Evolutionary conservation across 2,329 filamentous ascomycete genomes (phyloP).

Genomic region (Talaromyces marneffei): DNA sequence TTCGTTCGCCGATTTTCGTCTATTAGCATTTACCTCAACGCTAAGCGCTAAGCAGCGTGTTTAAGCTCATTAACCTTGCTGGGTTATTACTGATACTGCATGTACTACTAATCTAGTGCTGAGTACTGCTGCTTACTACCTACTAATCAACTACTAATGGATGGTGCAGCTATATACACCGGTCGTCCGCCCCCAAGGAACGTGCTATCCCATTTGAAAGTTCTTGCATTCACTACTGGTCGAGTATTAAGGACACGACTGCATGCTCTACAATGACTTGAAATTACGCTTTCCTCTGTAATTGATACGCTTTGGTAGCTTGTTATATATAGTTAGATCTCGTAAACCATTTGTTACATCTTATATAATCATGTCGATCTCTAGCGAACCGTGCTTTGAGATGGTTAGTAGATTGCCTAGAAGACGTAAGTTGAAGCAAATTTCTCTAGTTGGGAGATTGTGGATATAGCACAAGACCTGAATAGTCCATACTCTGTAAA

Average conservation of each 20-base stretch:
- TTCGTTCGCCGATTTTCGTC: too few relatives aligned
- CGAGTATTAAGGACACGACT: too few relatives aligned
- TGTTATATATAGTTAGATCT: background rate
- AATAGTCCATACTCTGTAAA: background rate
- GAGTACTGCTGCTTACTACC: background rate
- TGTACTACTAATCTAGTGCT: background rate
- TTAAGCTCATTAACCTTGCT: background rate
- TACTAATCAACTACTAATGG: background rate
- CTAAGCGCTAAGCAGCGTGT: background rate
- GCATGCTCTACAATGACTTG: background rate
- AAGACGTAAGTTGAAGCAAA: background rate
- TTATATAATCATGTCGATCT: background rate
- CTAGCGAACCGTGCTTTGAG: background rate
- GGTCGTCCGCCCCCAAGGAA: too few relatives aligned
- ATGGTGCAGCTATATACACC: background rate
- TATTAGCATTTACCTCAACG: too few relatives aligned
- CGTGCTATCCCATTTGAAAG: too few relatives aligned
- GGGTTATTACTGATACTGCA: background rate
- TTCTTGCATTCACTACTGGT: background rate
- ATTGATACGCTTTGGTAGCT: background rate
- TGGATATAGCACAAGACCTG: background rate
- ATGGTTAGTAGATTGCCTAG: background rate
- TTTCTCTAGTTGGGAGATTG: background rate
- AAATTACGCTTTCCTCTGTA: background rate
- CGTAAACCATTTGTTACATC: background rate